Percentiles rank a stretch among this genome's conserved stretches.
Evolutionary conservation across 495 filamentous ascomycete species (phyloP).

Genomic region (Xylaria longipes): DNA sequence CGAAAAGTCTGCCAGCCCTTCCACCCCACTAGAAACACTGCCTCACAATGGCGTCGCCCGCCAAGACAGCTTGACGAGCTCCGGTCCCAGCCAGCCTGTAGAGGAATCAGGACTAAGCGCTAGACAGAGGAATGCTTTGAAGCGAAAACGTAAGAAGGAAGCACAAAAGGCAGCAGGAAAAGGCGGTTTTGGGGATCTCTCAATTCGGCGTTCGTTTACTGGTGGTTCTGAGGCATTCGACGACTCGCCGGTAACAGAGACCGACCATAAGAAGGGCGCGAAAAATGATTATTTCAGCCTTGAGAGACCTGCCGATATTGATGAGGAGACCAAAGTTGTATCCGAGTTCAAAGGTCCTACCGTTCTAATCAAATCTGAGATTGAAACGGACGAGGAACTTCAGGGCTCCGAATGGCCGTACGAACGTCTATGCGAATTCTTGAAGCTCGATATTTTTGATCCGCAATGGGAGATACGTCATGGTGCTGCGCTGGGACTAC

Average conservation of each 20-base stretch:
- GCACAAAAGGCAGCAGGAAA: slow-evolving; percentile 77
- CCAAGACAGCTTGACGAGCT: slow-evolving; percentile 41
- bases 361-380: slow-evolving; percentile 65
- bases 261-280: slow-evolving; percentile 66
- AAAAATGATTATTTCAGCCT: slow-evolving; percentile 91
- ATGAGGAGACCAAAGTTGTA: slow-evolving; percentile 92
- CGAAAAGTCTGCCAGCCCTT: slow-evolving; percentile 47
- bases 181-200: slow-evolving; percentile 85
- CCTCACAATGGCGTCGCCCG: slow-evolving; percentile 51
- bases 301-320: slow-evolving; percentile 70
- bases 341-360: slow-evolving; percentile 90
- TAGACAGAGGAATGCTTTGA: slow-evolving; percentile 90
- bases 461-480: slow-evolving; percentile 96
- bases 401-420: slow-evolving; percentile 92
- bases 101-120: slow-evolving; percentile 83
- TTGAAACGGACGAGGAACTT: slow-evolving; percentile 71
- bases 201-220: slow-evolving; percentile 68
- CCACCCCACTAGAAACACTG: slow-evolving; percentile 48
- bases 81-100: slow-evolving; percentile 44
- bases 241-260: slow-evolving; percentile 68
- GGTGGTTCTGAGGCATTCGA: slow-evolving; percentile 55
- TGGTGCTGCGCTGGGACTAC: slow-evolving; percentile 92
- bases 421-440: slow-evolving; percentile 90
- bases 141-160: slow-evolving; percentile 84
- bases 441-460: slow-evolving; percentile 93